phyloP scores from a whole-genome alignment of 208 protist genomes.

The Kentomonas sorsogonicus region DNA sequence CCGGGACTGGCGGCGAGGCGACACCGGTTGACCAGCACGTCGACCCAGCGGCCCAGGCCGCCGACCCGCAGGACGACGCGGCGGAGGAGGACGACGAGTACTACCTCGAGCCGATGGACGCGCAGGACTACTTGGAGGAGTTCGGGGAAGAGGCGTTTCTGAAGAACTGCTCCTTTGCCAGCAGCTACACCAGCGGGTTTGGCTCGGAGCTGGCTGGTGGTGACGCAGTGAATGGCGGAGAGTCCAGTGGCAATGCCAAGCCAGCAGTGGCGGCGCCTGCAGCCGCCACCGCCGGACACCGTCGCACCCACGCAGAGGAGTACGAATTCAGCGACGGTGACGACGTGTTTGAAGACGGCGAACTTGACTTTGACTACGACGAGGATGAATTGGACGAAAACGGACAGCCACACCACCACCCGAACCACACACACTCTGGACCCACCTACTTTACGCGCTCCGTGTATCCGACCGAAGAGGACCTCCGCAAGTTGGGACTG shows the following conservation, averaged over 20 bases:
- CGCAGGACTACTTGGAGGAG: conserved; percentile 21
- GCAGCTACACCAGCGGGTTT: conserved; percentile 31
- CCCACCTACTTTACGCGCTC: conserved; percentile 54
- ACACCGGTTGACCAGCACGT: neutral
- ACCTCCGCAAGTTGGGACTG: conserved; percentile 88
- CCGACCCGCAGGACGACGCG: neutral
- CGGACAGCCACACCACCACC: too few relatives aligned
- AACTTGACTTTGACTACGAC: too few relatives aligned
- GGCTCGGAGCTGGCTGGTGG: too few relatives aligned
- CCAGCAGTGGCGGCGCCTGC: neutral
- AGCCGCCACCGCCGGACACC: neutral
- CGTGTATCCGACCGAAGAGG: conserved; percentile 80
- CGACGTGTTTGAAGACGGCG: too few relatives aligned
- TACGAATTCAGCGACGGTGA: too few relatives aligned
- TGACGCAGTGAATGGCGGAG: neutral
- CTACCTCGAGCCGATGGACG: conserved; percentile 39
- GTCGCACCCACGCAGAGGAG: too few relatives aligned
- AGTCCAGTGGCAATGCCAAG: conserved; percentile 13
- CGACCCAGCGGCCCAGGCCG: neutral
- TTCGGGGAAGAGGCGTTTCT: conserved; percentile 25
- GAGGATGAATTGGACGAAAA: too few relatives aligned
- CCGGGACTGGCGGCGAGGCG: neutral
- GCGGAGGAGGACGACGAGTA: conserved; percentile 27
- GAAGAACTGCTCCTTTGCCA: conserved; percentile 26
- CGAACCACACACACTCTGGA: too few relatives aligned